phyloP scores from a whole-genome alignment of 2,329 filamentous ascomycete species.

The Alternaria sp. region DNA sequence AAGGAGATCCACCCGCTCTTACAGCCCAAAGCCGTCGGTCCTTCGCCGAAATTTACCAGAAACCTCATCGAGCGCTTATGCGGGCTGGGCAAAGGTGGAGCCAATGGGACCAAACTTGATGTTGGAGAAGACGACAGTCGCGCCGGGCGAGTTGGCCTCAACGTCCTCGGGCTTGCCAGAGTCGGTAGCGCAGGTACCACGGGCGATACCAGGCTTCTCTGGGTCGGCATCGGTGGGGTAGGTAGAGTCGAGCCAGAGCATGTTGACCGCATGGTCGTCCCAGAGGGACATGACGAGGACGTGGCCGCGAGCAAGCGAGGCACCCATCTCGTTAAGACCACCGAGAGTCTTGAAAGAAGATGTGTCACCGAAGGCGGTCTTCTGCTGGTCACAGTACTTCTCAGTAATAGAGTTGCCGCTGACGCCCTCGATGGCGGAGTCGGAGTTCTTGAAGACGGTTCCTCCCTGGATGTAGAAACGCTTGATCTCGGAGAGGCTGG shows the following conservation, averaged over 20 bases:
- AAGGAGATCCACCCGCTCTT: neutral
- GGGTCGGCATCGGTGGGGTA: slow-evolving; percentile 61
- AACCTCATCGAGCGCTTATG: slow-evolving; percentile 24
- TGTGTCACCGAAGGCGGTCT: slow-evolving; percentile 64
- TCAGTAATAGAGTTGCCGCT: slow-evolving; percentile 64
- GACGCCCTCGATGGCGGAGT: slow-evolving; percentile 56
- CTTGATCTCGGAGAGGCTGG: slow-evolving; percentile 56
- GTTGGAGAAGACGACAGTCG: slow-evolving; percentile 51
- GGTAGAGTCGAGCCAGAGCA: slow-evolving; percentile 77
- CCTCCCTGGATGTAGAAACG: slow-evolving; percentile 62
- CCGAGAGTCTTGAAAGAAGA: slow-evolving; percentile 63
- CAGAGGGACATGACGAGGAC: slow-evolving; percentile 70
- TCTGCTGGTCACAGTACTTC: slow-evolving; percentile 65
- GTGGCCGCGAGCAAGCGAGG: slow-evolving; percentile 65
- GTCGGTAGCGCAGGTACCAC: slow-evolving; percentile 50
- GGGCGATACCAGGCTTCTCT: slow-evolving; percentile 43
- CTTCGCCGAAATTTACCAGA: neutral
- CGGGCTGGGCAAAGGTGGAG: slow-evolving; percentile 48
- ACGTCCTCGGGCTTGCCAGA: slow-evolving; percentile 50
- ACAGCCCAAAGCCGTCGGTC: neutral
- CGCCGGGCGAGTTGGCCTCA: slow-evolving; percentile 45
- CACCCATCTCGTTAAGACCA: slow-evolving; percentile 64
- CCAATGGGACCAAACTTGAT: slow-evolving; percentile 53
- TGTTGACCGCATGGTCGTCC: slow-evolving; percentile 72
- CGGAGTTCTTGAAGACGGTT: slow-evolving; percentile 57